Evolutionary conservation across 169 alveolate genomes (phyloP).

Genomic region (Theileria luwenshuni): DNA sequence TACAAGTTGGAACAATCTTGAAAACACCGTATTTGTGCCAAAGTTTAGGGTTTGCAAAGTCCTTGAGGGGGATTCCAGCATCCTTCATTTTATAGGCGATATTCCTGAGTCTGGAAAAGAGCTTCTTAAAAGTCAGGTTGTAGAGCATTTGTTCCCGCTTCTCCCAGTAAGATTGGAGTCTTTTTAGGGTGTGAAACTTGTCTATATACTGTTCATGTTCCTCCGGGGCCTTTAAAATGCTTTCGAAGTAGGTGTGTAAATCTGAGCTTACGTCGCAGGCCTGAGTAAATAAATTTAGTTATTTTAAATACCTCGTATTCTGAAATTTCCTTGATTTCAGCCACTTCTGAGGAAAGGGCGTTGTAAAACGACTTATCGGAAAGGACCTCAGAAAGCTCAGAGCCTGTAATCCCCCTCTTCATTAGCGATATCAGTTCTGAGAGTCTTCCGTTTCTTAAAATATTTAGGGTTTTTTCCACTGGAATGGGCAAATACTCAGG

Average conservation of each 20-base stretch:
- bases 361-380: conserved; percentile 24
- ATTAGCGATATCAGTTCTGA: conserved; percentile 30
- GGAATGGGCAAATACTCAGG: conserved; percentile 63
- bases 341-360: background rate
- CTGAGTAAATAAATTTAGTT: background rate
- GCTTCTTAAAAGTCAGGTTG: conserved; percentile 39
- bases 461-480: conserved; percentile 30
- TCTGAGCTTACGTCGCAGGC: conserved; percentile 58
- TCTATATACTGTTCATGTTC: conserved; percentile 53
- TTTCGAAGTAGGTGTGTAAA: conserved; percentile 46
- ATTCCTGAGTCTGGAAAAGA: conserved; percentile 43
- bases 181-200: conserved; percentile 38
- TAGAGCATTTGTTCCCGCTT: conserved; percentile 39
- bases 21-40: conserved; percentile 68
- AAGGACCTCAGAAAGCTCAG: conserved; percentile 35
- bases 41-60: conserved; percentile 46
- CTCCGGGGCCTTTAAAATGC: conserved; percentile 33
- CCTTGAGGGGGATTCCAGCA: conserved; percentile 54
- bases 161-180: conserved; percentile 57
- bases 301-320: conserved; percentile 15
- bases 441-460: conserved; percentile 42
- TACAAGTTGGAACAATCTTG: conserved; percentile 49
- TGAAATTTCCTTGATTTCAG: conserved; percentile 26
- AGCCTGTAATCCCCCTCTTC: conserved; percentile 44
- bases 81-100: conserved; percentile 43